These are phyloP conservation scores for Candida gorgasii DNA, from an alignment of 805 yeast genomes.

Conservation along the genomic window DNA sequence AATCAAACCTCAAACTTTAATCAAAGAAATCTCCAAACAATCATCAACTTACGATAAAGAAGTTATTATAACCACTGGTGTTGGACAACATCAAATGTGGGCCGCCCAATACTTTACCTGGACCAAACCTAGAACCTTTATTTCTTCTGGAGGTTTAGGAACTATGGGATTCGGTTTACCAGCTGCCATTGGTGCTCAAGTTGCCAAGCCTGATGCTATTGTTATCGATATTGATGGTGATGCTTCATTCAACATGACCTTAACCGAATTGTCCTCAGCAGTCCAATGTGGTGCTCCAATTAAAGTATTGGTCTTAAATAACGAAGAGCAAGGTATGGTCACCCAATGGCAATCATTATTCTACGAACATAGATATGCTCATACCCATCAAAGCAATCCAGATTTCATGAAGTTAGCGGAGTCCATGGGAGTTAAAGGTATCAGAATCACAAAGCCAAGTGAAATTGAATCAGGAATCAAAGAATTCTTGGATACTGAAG, in stretches of 20 bases:
- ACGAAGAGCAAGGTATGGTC: slow-evolving; percentile 99
- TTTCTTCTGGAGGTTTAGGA: slow-evolving; percentile 98
- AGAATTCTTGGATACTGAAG: slow-evolving; percentile 71
- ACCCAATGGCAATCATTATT: slow-evolving; percentile 99
- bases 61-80: slow-evolving; percentile 94
- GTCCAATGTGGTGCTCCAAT: slow-evolving; percentile 92
- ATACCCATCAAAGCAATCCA: slow-evolving; percentile 95
- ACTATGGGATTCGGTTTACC: slow-evolving; percentile 99
- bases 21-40: slow-evolving; percentile 73
- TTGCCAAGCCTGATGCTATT: slow-evolving; percentile 90
- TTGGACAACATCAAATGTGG: slow-evolving; percentile 99
- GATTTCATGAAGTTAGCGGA: slow-evolving; percentile 91
- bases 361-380: slow-evolving; percentile 96
- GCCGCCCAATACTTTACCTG: slow-evolving; percentile 97
- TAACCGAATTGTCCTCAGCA: slow-evolving; percentile 89
- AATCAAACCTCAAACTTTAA: slow-evolving; percentile 92
- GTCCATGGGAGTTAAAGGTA: slow-evolving; percentile 87
- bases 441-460: slow-evolving; percentile 68
- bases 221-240: slow-evolving; percentile 98
- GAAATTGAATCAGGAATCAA: slow-evolving; percentile 52
- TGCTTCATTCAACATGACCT: slow-evolving; percentile 98
- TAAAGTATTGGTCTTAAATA: slow-evolving; percentile 85
- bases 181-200: slow-evolving; percentile 97
- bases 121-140: slow-evolving; percentile 88
- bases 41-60: slow-evolving; percentile 64